A percentile compares a stretch with the other conserved stretches of the same genome.
Evolutionary conservation across 306 rosid genomes (phyloP).

Genomic region (Sophora flavescens): DNA sequence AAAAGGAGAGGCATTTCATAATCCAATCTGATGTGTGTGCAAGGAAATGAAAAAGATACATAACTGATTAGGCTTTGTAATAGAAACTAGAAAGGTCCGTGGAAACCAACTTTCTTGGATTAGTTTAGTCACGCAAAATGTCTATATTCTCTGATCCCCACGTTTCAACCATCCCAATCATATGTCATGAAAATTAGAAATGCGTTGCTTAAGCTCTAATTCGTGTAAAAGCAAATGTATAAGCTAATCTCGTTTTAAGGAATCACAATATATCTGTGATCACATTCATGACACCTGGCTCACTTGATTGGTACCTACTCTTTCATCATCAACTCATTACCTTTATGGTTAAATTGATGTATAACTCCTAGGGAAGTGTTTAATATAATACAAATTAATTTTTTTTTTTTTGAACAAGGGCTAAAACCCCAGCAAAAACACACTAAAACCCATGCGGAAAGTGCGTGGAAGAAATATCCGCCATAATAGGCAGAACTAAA

Average conservation of each 20-base stretch:
- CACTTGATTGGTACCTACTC: constrained; percentile 26
- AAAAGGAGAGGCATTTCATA: constrained; percentile 28
- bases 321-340: constrained; percentile 32
- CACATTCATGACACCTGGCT: constrained; percentile 42
- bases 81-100: constrained; percentile 52
- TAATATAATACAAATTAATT: too few relatives aligned
- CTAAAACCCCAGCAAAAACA: too few relatives aligned
- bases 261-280: constrained; percentile 23
- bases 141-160: constrained; percentile 59
- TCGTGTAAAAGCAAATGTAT: constrained; percentile 25
- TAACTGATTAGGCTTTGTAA: constrained; percentile 35
- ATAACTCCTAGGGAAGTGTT: not conserved
- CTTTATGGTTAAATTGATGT: constrained; percentile 18
- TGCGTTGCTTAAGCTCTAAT: constrained; percentile 57
- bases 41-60: constrained; percentile 36
- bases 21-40: constrained; percentile 11
- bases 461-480: too few relatives aligned
- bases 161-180: constrained; percentile 68
- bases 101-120: constrained; percentile 49
- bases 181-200: constrained; percentile 47
- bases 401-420: too few relatives aligned
- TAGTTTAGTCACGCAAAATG: constrained; percentile 53
- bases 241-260: constrained; percentile 32
- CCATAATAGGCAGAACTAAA: too few relatives aligned
- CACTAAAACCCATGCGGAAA: too few relatives aligned